Evolutionary conservation across 2,329 filamentous ascomycete species (phyloP), one percentile per base, ranked within the genome.

Genomic region (Colletotrichum plurivorum): DNA sequence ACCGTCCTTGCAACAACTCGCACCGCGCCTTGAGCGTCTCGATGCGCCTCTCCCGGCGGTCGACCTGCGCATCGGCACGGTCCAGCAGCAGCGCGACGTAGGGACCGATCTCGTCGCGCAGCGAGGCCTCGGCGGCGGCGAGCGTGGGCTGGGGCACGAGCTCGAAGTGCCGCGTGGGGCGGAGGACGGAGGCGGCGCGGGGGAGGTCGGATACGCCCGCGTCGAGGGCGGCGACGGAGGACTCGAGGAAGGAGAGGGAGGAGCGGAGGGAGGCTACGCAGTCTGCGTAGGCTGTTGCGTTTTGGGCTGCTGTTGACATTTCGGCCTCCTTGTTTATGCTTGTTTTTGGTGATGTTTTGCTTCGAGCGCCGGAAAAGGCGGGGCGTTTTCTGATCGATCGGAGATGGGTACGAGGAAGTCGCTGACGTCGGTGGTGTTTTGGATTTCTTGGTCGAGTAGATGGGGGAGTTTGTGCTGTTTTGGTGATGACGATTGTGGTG

Each of bases 91-190:
- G 88, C 36, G 91, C 85, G 72, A 97, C 93, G 79, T 94, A 94
- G 9, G 95, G 95, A n/a, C 92, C 91, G 73, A 97, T 96, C 78
- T 97, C 94, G 75, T 94, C 93, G 74, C 94, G 92, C 18, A 98
- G 89, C 5, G 94, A 91, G 73, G 93, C 87, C 80, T 98, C 95
- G 39, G 95, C 95, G 71, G 92, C 88, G 70, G 91, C 90, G 52
- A 98, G 89, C 59, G 93, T 93, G 13, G 92, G 89, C 78, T 97
- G 94, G 16, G 94, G 93, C 74, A 97, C 93, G 49, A 97, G 90
- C 79, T 98, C 95, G 81, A 97, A 98, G 83, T 97, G 95, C 92
- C 97, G 71, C n/a, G 69, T 72, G 4, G 71, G 70, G 43, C 65
- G 61, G 58, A 91, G 82, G 46, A 90, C 86, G 66, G 80, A 83